Evolutionary conservation across 1,284 basidiomycete genomes (phyloP), one percentile per base, ranked within the genome.

Genomic region (Malassezia vespertilionis): DNA sequence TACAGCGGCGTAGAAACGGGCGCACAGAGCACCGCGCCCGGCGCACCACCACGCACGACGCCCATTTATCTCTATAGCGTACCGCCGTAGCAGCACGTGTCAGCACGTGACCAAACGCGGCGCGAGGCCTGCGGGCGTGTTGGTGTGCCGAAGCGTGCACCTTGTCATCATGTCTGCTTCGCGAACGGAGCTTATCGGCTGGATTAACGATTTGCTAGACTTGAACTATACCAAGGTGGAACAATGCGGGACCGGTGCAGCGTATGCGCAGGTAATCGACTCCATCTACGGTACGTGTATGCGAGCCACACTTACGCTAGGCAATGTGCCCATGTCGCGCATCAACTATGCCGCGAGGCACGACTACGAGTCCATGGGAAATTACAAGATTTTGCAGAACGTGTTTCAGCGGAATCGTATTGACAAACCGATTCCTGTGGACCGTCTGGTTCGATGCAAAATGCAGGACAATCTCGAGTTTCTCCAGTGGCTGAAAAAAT

Each of bases 381-480:
- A 97, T 75, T 95, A 81, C 78, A 96, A 96, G 74, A 79, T 96
- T 61, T 75, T 97, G 64, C 90, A 95, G 72, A 59, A 60, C 21
- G 52, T 58, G 14, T 70, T 72, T 34, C 63, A 64, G 44, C 52
- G 56, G 84, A 83, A 70, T 71, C 79, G 86, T 72, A 84, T 96
- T 56, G 89, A 93, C 72, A 96, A 91, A 86, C 90, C 91, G 12
- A 90, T 99, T 66, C 84, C 80, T 1, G 84, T 99, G 22, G 90
- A 95, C 58, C 82, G 78, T 62, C 79, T 99, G 43, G 81, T 89
- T 37, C 91, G 91, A 74, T 97, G 91, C 77, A 96, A 96, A 76
- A 97, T 97, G 91, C 93, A 96, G 35, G 93, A 97, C 74, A 99
- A 99, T 73, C 82, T 99, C 60, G 93, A 99, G 72, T 97, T 97